A percentile compares a stretch with the other conserved stretches of the same genome.
These are phyloP conservation scores for Lumnitzera littorea DNA, from an alignment of 345 rosid genomes.

Conservation along the genomic window DNA sequence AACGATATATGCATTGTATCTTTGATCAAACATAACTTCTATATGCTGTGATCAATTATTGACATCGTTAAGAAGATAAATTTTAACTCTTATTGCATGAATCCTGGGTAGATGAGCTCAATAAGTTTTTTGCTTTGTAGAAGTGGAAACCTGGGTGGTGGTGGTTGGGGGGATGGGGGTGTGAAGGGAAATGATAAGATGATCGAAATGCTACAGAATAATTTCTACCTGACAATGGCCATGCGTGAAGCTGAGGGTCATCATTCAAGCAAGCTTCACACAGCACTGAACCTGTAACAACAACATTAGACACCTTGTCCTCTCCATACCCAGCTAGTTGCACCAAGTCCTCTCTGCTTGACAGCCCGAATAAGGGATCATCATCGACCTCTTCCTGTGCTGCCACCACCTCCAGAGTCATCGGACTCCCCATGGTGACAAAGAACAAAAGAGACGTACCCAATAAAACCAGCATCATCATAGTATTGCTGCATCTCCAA, in stretches of 20 bases:
- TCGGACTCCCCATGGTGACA: background rate
- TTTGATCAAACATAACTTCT: too few species aligned
- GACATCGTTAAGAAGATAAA: too few species aligned
- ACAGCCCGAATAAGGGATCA: constrained; percentile 10
- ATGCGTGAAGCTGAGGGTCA: constrained; percentile 2
- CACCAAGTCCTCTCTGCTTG: constrained; percentile 50
- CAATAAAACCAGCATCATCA: background rate
- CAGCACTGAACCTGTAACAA: constrained; percentile 44
- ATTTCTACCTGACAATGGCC: constrained; percentile 9
- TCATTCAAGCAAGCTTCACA: constrained; percentile 19
- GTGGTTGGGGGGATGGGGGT: too few species aligned
- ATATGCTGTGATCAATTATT: too few species aligned
- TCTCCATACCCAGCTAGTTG: constrained; percentile 67
- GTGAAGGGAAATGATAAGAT: background rate
- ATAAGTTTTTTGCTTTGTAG: too few species aligned
- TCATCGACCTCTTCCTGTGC: background rate
- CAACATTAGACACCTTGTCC: constrained; percentile 63
- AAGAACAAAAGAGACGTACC: constrained; percentile 6
- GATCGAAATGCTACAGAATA: background rate
- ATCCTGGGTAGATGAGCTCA: too few species aligned
- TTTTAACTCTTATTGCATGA: too few species aligned
- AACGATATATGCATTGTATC: too few species aligned
- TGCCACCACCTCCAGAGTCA: background rate
- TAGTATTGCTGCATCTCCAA: constrained; percentile 15
- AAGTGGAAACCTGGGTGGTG: too few species aligned